Conservation (phyloP, 176 grass and related monocot species). For the Chloris gayana region DNA sequence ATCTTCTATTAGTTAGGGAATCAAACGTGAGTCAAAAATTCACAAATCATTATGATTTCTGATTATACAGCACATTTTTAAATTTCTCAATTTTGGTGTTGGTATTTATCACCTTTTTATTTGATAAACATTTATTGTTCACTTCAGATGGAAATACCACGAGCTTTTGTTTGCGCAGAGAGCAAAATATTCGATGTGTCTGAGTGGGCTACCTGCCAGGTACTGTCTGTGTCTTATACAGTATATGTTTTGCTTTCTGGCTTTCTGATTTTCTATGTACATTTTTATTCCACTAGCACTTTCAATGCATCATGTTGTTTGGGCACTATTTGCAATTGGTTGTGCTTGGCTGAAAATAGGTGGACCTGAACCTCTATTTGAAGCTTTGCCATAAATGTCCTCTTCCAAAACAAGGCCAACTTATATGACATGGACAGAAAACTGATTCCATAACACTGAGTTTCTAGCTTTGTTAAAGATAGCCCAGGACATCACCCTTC, state of each 20-base stretch:
- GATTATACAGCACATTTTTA: constrained; percentile 1
- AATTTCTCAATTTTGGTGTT: constrained; percentile 23
- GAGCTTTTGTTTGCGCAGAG: constrained; percentile 99
- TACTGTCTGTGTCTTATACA: constrained; percentile 34
- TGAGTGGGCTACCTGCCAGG: constrained; percentile 99
- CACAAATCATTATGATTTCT: constrained; percentile 15
- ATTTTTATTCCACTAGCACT: constrained; percentile 1
- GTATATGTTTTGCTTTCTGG: constrained; percentile 11
- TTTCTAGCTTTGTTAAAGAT: constrained; percentile 10
- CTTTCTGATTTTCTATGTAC: constrained; percentile 10
- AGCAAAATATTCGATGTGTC: constrained; percentile 99
- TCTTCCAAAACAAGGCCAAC: background rate
- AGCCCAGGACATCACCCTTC: background rate
- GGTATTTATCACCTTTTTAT: constrained; percentile 27
- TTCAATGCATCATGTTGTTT: background rate
- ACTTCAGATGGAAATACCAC: constrained; percentile 92
- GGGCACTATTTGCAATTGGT: background rate
- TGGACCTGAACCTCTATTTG: background rate
- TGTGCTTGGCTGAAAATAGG: background rate
- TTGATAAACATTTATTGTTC: constrained; percentile 32
- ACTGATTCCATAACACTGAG: background rate
- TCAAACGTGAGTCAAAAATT: background rate
- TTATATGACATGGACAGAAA: constrained; percentile 20
- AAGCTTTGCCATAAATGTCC: background rate
- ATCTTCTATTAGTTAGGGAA: constrained; percentile 23